Percentiles rank a stretch among this genome's conserved stretches.
Conservation (phyloP, 2,329 filamentous ascomycete species). For the Allantophomopsis cytisporea region DNA sequence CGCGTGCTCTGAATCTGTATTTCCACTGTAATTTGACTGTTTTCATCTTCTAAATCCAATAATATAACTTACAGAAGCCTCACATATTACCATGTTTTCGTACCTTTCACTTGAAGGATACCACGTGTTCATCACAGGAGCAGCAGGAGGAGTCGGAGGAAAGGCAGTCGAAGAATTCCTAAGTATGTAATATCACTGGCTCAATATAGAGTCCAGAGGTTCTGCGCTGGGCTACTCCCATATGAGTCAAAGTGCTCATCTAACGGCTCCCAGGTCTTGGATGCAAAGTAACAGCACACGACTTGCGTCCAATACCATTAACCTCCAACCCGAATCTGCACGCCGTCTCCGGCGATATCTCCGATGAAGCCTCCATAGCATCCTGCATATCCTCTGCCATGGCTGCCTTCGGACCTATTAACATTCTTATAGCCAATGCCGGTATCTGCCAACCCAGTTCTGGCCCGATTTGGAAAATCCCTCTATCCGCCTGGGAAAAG, state of each 20-base stretch:
- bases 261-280: conserved; percentile 26
- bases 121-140: conserved; percentile 40
- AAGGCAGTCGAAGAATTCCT: conserved; percentile 36
- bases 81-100: conserved; percentile 1
- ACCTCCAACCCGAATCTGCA: conserved; percentile 21
- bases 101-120: conserved; percentile 9
- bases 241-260: not conserved
- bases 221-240: too few species aligned
- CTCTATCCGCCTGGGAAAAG: conserved; percentile 34
- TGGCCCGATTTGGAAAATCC: conserved; percentile 37
- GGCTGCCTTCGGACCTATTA: conserved; percentile 31
- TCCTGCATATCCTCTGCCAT: conserved; percentile 25
- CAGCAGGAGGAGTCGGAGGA: conserved; percentile 34
- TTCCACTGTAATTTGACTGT: too few species aligned
- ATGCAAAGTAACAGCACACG: conserved; percentile 39
- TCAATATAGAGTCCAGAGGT: not conserved
- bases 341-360: conserved; percentile 30
- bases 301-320: conserved; percentile 22
- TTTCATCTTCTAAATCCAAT: too few species aligned
- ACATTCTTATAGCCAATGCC: conserved; percentile 38
- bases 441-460: conserved; percentile 34
- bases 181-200: conserved; percentile 20
- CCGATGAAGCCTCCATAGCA: conserved; percentile 29
- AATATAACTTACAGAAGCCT: too few species aligned
- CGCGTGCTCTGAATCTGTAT: too few species aligned